Evolutionary conservation across 495 filamentous ascomycete species (phyloP).

Genomic region (Xylaria palmicola): DNA sequence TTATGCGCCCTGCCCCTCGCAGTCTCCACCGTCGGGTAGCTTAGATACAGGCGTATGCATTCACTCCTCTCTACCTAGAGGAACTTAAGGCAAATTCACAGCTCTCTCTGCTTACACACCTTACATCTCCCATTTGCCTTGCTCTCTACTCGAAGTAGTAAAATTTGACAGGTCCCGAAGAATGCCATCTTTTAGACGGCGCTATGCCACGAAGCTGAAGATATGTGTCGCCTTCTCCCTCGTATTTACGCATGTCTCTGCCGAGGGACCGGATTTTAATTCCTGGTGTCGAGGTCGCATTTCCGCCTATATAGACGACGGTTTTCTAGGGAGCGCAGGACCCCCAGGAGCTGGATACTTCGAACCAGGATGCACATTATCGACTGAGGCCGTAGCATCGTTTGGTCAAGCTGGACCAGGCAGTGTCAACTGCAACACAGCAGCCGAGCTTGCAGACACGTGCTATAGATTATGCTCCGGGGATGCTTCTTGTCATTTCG

Average conservation of each 20-base stretch:
- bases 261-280: background rate
- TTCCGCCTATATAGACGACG: background rate
- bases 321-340: background rate
- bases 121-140: no score
- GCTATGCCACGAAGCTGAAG: background rate
- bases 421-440: background rate
- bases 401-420: background rate
- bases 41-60: no score
- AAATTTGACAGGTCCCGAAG: no score
- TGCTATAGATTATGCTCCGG: background rate
- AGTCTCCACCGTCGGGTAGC: no score
- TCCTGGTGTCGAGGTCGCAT: background rate
- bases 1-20: no score
- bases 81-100: no score
- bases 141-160: no score
- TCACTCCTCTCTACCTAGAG: no score
- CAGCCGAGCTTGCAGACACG: background rate
- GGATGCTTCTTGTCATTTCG: background rate
- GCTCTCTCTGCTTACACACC: no score
- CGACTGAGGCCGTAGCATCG: background rate
- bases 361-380: background rate
- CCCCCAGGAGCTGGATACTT: background rate
- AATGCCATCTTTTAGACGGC: background rate
- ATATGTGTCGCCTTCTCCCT: background rate
- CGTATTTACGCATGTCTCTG: background rate